Percentiles rank a stretch among this genome's conserved stretches.
Conservation (phyloP, 768 basidiomycete genomes). For the Suillus lakei region DNA sequence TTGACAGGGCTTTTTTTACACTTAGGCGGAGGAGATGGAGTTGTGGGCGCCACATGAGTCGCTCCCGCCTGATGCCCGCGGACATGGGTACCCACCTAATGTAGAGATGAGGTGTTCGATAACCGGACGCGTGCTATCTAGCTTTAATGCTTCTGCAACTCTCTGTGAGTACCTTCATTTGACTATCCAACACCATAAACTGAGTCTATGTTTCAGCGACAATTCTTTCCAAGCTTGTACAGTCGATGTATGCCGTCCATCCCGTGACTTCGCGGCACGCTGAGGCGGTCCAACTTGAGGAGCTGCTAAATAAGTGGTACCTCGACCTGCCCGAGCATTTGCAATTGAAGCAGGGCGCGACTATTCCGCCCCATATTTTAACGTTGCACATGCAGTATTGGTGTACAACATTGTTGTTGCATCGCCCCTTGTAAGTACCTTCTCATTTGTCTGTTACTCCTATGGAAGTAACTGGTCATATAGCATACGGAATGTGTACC, state of each 20-base stretch:
- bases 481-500: conserved; percentile 32
- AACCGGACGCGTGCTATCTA: conserved; percentile 64
- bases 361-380: conserved; percentile 66
- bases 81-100: conserved; percentile 30
- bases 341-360: conserved; percentile 57
- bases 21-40: conserved; percentile 69
- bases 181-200: conserved; percentile 4
- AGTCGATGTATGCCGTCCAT: conserved; percentile 71
- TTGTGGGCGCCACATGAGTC: conserved; percentile 50
- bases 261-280: conserved; percentile 57
- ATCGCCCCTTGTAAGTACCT: conserved; percentile 75
- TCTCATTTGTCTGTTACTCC: conserved; percentile 9
- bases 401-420: conserved; percentile 75
- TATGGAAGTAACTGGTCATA: neutral
- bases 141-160: conserved; percentile 74
- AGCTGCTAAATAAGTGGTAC: conserved; percentile 74
- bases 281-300: conserved; percentile 63
- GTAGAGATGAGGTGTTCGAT: conserved; percentile 30
- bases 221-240: conserved; percentile 70
- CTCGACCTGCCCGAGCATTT: conserved; percentile 71
- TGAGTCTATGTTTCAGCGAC: conserved; percentile 49
- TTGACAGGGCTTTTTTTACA: neutral
- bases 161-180: conserved; percentile 55
- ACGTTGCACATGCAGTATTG: conserved; percentile 88
- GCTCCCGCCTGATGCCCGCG: conserved; percentile 35